phyloP scores from a whole-genome alignment of 176 grass and related monocot species.

The Avena atlantica region DNA sequence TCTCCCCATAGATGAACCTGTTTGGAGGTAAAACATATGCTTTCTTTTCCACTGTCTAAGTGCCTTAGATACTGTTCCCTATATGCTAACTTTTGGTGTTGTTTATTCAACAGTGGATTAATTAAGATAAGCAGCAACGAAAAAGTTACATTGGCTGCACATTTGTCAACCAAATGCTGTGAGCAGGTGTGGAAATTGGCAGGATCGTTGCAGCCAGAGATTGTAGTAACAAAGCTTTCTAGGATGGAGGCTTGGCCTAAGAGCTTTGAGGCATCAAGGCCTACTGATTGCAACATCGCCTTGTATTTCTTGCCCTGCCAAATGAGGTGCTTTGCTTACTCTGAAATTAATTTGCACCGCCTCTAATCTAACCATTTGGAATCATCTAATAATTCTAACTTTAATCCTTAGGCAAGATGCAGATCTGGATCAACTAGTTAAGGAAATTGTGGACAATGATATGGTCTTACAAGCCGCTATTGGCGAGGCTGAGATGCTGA shows the following conservation, averaged over 20 bases:
- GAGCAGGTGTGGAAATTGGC: constrained; percentile 56
- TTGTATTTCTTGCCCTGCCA: constrained; percentile 69
- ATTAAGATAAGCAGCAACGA: constrained; percentile 42
- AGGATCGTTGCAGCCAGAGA: constrained; percentile 31
- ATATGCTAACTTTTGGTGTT: background rate
- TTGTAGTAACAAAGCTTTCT: constrained; percentile 46
- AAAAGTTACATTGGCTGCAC: constrained; percentile 54
- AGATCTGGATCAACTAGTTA: constrained; percentile 37
- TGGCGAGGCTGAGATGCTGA: constrained; percentile 53
- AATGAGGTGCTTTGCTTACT: constrained; percentile 44
- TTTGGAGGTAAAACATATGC: constrained; percentile 39
- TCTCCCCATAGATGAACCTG: constrained; percentile 23
- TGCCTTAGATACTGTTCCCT: background rate
- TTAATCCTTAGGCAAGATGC: constrained; percentile 39
- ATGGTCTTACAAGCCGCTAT: constrained; percentile 33
- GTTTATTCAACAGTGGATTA: constrained; percentile 59
- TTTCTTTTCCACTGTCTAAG: background rate
- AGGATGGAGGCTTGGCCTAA: constrained; percentile 62
- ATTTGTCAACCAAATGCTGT: constrained; percentile 61
- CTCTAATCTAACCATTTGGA: background rate
- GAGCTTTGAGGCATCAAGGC: constrained; percentile 49
- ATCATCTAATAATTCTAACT: background rate
- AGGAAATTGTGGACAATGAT: constrained; percentile 53
- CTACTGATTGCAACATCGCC: constrained; percentile 54
- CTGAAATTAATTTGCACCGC: background rate